Evolutionary conservation across 176 grass and related monocot genomes (phyloP).

Genomic region (Carex littledalei): DNA sequence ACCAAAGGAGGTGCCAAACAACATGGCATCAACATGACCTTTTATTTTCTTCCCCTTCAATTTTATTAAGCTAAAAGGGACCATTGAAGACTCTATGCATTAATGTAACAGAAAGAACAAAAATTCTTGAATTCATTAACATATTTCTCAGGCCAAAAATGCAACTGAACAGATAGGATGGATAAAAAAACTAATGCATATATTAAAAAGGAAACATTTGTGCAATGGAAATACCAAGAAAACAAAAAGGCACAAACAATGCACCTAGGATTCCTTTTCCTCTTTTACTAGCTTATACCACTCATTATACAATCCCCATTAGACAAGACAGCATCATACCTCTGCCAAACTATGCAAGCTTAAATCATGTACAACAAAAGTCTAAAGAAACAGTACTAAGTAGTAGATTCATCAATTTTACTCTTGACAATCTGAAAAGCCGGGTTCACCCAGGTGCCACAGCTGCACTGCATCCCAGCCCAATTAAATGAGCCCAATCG

Average conservation of each 20-base stretch:
- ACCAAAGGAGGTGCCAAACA: background rate
- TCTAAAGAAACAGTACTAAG: constrained; percentile 13
- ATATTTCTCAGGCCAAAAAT: background rate
- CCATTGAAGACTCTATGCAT: background rate
- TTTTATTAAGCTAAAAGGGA: background rate
- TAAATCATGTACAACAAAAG: constrained; percentile 2
- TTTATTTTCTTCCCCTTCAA: background rate
- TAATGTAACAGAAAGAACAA: background rate
- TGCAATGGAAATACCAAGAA: background rate
- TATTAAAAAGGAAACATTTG: background rate
- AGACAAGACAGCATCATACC: background rate
- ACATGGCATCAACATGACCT: background rate
- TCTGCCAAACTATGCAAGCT: background rate
- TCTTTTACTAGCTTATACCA: background rate
- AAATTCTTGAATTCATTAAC: background rate
- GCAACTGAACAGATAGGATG: background rate
- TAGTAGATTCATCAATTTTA: constrained; percentile 51
- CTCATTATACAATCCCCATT: background rate
- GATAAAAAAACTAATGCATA: background rate
- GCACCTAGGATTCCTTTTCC: background rate
- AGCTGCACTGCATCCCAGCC: constrained; percentile 85
- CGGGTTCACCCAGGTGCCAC: constrained; percentile 76
- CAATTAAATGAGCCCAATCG: constrained; percentile 80
- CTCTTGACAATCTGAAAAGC: constrained; percentile 87
- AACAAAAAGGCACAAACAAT: background rate